These are phyloP conservation scores for Apiospora koreana DNA, from an alignment of 2,329 filamentous ascomycete species.

Conservation along the genomic window DNA sequence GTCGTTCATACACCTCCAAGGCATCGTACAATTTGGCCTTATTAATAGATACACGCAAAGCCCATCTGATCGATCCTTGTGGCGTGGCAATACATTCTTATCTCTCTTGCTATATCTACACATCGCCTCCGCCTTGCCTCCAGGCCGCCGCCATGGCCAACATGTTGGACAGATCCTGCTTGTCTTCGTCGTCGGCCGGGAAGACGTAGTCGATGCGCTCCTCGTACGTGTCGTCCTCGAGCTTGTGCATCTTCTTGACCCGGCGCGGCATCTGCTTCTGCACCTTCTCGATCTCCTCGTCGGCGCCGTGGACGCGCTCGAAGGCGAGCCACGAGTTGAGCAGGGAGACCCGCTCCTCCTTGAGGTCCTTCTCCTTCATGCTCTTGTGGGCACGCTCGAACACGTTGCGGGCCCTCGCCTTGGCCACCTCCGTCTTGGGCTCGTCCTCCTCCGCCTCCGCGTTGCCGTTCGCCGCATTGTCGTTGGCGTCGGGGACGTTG, in stretches of 20 bases:
- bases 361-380: conserved; percentile 88
- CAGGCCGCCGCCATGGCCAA: conserved; percentile 84
- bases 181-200: conserved; percentile 88
- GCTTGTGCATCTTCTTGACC: conserved; percentile 87
- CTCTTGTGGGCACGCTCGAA: conserved; percentile 84
- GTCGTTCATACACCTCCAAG: neutral
- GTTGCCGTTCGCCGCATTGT: conserved; percentile 57
- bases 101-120: neutral
- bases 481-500: conserved; percentile 79
- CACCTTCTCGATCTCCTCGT: conserved; percentile 76
- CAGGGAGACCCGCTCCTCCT: conserved; percentile 89
- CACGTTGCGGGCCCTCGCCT: conserved; percentile 75
- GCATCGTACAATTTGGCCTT: neutral
- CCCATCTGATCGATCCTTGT: neutral
- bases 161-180: conserved; percentile 79
- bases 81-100: neutral
- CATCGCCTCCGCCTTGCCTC: conserved; percentile 62
- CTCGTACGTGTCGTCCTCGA: conserved; percentile 92
- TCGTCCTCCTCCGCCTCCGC: conserved; percentile 67
- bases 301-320: conserved; percentile 79
- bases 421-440: conserved; percentile 80
- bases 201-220: conserved; percentile 98
- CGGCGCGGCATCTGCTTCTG: conserved; percentile 91
- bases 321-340: conserved; percentile 93
- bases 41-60: neutral